Conservation (phyloP, 331 rosid species). For the Dryas integrifolia region DNA sequence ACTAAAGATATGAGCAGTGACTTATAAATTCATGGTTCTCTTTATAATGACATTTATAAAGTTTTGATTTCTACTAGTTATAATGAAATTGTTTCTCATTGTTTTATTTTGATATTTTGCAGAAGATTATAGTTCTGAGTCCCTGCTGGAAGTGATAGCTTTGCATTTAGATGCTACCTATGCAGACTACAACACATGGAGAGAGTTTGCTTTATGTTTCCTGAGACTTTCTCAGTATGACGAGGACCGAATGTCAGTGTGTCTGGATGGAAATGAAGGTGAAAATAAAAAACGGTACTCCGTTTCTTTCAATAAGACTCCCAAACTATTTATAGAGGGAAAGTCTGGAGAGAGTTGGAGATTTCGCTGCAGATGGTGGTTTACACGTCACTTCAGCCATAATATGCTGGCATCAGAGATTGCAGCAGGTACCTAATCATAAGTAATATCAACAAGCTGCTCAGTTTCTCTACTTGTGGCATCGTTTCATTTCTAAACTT, state of each 20-base stretch:
- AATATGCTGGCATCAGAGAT: slow-evolving; percentile 45
- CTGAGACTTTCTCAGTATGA: slow-evolving; percentile 41
- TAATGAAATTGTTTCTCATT: background rate
- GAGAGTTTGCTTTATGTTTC: slow-evolving; percentile 62
- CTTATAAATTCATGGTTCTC: background rate
- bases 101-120: slow-evolving; percentile 35
- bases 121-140: slow-evolving; percentile 60
- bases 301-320: slow-evolving; percentile 34
- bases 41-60: background rate
- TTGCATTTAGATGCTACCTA: slow-evolving; percentile 69
- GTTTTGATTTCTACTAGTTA: background rate
- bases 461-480: background rate
- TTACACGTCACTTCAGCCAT: slow-evolving; percentile 50
- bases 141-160: slow-evolving; percentile 68
- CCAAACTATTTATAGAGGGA: slow-evolving; percentile 47
- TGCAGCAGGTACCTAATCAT: slow-evolving; percentile 43
- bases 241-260: slow-evolving; percentile 58
- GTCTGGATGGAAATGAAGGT: slow-evolving; percentile 29
- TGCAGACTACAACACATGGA: slow-evolving; percentile 65
- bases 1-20: background rate
- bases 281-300: slow-evolving; percentile 16
- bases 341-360: slow-evolving; percentile 58
- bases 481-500: background rate
- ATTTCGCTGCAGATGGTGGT: slow-evolving; percentile 83
- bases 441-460: background rate